Conservation (phyloP, 1,284 basidiomycete genomes). For the Cryptococcus sp. region DNA sequence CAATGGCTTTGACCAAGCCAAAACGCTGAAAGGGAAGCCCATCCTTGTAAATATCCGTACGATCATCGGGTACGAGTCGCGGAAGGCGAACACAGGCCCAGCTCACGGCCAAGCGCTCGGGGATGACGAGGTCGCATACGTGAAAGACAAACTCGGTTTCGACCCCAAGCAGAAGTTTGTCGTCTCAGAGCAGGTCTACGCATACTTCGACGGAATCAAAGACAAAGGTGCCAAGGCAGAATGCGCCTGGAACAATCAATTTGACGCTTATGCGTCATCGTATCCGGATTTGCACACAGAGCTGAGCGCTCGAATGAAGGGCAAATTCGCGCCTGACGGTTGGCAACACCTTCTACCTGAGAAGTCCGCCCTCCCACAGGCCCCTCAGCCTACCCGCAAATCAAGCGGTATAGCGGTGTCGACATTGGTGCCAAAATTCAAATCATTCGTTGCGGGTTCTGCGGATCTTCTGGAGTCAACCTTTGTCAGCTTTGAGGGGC, state of each 20-base stretch:
- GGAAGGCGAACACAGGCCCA: slow-evolving; percentile 33
- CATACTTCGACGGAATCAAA: slow-evolving; percentile 39
- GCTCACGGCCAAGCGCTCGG: slow-evolving; percentile 46
- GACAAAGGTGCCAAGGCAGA: slow-evolving; percentile 33
- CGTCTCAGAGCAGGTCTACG: slow-evolving; percentile 35
- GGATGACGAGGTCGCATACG: slow-evolving; percentile 42
- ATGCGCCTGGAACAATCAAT: slow-evolving; percentile 38
- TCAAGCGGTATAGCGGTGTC: slow-evolving; percentile 41
- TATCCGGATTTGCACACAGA: slow-evolving; percentile 37
- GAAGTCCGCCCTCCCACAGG: slow-evolving; percentile 34
- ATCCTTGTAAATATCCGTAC: slow-evolving; percentile 45
- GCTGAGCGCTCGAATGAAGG: slow-evolving; percentile 32
- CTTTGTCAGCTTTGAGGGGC: slow-evolving; percentile 42
- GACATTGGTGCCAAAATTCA: slow-evolving; percentile 34
- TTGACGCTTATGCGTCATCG: slow-evolving; percentile 27
- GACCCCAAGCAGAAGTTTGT: slow-evolving; percentile 39
- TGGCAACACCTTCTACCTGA: slow-evolving; percentile 36
- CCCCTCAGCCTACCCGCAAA: slow-evolving; percentile 39
- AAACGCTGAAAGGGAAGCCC: slow-evolving; percentile 42
- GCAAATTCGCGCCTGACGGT: slow-evolving; percentile 26
- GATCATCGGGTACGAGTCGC: slow-evolving; percentile 46
- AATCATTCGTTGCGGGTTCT: slow-evolving; percentile 39
- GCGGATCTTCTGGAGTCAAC: slow-evolving; percentile 48
- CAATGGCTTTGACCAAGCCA: slow-evolving; percentile 40
- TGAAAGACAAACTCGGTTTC: slow-evolving; percentile 44